These are phyloP conservation scores for Lasiodiplodia sp. DNA, from an alignment of 2,329 filamentous ascomycete species.

Conservation along the genomic window DNA sequence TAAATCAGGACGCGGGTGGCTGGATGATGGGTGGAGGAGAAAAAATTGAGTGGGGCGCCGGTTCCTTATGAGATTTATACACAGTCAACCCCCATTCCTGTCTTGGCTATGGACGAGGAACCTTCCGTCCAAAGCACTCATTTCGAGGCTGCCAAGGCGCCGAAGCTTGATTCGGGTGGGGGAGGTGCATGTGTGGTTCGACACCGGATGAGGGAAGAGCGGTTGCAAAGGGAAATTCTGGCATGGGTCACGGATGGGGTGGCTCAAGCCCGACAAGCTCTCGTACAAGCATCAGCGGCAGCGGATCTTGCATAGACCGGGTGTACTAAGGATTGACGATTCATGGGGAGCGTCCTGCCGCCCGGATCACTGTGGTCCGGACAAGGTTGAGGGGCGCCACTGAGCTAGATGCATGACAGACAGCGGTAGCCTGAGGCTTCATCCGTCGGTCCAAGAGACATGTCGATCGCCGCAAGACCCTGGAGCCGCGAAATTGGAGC, in stretches of 20 bases:
- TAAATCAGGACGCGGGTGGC: slow-evolving; percentile 12
- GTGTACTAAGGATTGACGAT: background rate
- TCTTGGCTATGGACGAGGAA: background rate
- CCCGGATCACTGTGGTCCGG: slow-evolving; percentile 2
- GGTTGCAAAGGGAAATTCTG: background rate
- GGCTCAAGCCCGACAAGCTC: background rate
- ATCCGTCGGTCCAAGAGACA: background rate
- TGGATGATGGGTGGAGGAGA: slow-evolving; percentile 11
- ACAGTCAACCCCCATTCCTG: background rate
- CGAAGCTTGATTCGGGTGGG: slow-evolving; percentile 7
- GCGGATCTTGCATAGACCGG: background rate
- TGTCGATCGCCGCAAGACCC: background rate
- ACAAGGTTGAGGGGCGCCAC: slow-evolving; percentile 12
- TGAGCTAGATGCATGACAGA: slow-evolving; percentile 1
- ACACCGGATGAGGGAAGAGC: background rate
- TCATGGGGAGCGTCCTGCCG: slow-evolving; percentile 6
- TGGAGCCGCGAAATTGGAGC: background rate
- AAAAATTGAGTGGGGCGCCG: background rate
- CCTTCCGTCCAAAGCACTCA: background rate
- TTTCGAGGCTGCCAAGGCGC: slow-evolving; percentile 2
- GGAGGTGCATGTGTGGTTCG: background rate
- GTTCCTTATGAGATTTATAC: slow-evolving; percentile 10
- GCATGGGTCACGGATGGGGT: slow-evolving; percentile 14
- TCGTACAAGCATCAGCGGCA: slow-evolving; percentile 12
- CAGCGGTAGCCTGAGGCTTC: slow-evolving; percentile 16